These are phyloP conservation scores for Nicotiana attenuata DNA, from an alignment of 257 asterid genomes.

Conservation along the genomic window DNA sequence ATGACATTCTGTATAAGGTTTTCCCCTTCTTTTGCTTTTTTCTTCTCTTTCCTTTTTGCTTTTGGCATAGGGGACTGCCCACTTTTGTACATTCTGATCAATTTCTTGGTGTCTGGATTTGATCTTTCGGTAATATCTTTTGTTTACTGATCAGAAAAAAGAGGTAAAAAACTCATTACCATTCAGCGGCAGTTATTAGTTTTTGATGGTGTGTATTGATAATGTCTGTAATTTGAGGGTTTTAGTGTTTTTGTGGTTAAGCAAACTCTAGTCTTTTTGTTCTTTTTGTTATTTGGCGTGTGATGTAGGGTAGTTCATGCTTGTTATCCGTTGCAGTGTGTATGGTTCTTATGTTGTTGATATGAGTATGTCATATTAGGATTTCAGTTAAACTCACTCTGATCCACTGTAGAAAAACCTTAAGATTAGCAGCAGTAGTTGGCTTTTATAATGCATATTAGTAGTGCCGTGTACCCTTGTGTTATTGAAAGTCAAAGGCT, in stretches of 20 bases:
- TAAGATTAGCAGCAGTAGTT: neutral
- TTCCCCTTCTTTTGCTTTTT: neutral
- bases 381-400: neutral
- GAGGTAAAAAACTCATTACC: neutral
- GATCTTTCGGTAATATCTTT: neutral
- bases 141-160: neutral
- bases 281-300: neutral
- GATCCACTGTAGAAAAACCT: neutral
- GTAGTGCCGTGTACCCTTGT: neutral
- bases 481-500: neutral
- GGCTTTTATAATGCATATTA: neutral
- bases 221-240: neutral
- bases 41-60: neutral
- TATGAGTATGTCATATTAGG: neutral
- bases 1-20: neutral
- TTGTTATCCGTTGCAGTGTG: neutral
- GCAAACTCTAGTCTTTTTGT: neutral
- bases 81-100: neutral
- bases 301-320: neutral
- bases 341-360: neutral
- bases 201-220: neutral
- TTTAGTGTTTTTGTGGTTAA: neutral
- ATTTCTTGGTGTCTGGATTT: neutral
- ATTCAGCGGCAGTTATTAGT: neutral
- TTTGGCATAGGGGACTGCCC: neutral